phyloP scores from a whole-genome alignment of 2,329 filamentous ascomycete genomes.

The Tolypocladium tropicale region DNA sequence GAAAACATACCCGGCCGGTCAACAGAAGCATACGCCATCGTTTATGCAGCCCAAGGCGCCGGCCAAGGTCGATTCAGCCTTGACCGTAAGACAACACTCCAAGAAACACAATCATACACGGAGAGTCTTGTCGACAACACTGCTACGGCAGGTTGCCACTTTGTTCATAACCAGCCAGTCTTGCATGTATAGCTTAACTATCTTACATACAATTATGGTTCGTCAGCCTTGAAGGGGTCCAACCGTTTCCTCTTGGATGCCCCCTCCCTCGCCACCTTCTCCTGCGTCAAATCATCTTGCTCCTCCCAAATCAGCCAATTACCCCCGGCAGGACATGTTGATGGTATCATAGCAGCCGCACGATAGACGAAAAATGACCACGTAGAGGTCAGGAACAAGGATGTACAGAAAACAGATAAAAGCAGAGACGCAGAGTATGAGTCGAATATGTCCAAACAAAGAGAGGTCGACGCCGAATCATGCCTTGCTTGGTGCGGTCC shows the following conservation, averaged over 20 bases:
- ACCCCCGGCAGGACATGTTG: slow-evolving; percentile 19
- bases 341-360: slow-evolving; percentile 18
- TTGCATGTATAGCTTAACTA: not conserved
- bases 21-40: not conserved
- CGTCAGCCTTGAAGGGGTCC: not conserved
- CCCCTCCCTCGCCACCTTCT: not conserved
- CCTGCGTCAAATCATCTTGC: not conserved
- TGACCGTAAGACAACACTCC: too few species aligned
- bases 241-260: not conserved
- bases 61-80: not conserved
- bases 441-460: slow-evolving; percentile 20
- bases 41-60: not conserved
- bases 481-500: slow-evolving; percentile 10
- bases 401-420: slow-evolving; percentile 19
- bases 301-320: slow-evolving; percentile 15
- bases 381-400: slow-evolving; percentile 21
- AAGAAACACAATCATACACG: not conserved
- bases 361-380: slow-evolving; percentile 14
- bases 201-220: not conserved
- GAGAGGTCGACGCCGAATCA: slow-evolving; percentile 17
- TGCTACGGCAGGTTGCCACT: not conserved
- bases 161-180: not conserved
- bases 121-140: not conserved
- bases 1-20: too few species aligned
- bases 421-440: slow-evolving; percentile 16